phyloP scores from a whole-genome alignment of 805 yeast species.

The Kodamaea hsintzibuensis region DNA sequence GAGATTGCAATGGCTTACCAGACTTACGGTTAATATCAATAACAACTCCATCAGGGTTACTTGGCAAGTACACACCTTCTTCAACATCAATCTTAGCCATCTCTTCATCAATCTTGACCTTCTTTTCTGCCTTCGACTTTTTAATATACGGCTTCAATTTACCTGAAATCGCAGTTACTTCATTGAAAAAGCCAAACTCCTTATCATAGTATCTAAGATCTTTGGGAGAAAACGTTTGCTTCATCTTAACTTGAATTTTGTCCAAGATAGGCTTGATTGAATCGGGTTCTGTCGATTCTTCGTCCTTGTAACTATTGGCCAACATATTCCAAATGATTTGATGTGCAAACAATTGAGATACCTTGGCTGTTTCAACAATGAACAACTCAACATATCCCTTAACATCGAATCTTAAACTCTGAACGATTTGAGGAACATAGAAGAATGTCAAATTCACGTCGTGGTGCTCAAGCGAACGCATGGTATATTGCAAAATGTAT shows the following conservation, averaged over 20 bases:
- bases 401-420: conserved; percentile 77
- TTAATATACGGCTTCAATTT: conserved; percentile 92
- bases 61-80: conserved; percentile 88
- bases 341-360: conserved; percentile 90
- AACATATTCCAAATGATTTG: conserved; percentile 98
- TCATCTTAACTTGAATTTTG: conserved; percentile 65
- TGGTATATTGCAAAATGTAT: conserved; percentile 76
- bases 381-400: conserved; percentile 86
- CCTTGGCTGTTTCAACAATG: conserved; percentile 88
- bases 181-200: conserved; percentile 87
- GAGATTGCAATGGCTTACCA: conserved; percentile 94
- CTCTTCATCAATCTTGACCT: conserved; percentile 93
- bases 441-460: conserved; percentile 89
- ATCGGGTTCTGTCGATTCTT: conserved; percentile 80
- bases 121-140: conserved; percentile 94
- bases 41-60: conserved; percentile 95
- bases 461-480: conserved; percentile 85
- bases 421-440: conserved; percentile 98
- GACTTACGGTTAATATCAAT: conserved; percentile 88
- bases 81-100: conserved; percentile 75
- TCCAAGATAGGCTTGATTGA: conserved; percentile 81
- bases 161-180: conserved; percentile 92
- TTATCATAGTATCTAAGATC: conserved; percentile 71
- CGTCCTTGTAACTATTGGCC: conserved; percentile 90
- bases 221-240: conserved; percentile 53